Evolutionary conservation across 371 early-diverging fungal genomes (phyloP).

Genomic region (Rhizopus sp.): DNA sequence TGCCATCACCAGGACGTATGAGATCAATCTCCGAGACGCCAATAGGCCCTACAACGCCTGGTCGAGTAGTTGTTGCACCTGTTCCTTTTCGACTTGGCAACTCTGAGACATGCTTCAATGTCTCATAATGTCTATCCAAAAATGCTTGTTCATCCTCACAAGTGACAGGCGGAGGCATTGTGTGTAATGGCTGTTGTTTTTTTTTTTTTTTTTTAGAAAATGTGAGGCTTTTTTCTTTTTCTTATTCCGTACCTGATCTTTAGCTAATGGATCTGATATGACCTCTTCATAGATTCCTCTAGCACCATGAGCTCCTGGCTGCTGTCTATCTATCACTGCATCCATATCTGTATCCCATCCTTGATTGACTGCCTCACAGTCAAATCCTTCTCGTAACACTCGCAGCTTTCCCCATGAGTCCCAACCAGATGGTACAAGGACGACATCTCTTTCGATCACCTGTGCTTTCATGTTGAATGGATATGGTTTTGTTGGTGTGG

Average conservation of each 20-base stretch:
- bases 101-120: constrained; percentile 53
- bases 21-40: constrained; percentile 21
- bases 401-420: constrained; percentile 90
- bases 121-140: constrained; percentile 73
- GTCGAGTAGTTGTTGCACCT: constrained; percentile 32
- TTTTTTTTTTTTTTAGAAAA: too few relatives aligned
- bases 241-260: constrained; percentile 45
- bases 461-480: constrained; percentile 73
- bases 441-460: constrained; percentile 85
- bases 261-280: constrained; percentile 41
- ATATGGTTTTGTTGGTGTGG: constrained; percentile 45
- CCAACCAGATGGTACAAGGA: constrained; percentile 94
- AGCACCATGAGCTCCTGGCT: constrained; percentile 39
- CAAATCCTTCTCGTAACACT: constrained; percentile 80
- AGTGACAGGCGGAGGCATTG: constrained; percentile 41
- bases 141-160: constrained; percentile 88
- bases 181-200: constrained; percentile 31
- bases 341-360: constrained; percentile 66
- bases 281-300: constrained; percentile 48
- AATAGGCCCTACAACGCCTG: constrained; percentile 34
- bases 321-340: constrained; percentile 40
- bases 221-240: too few relatives aligned
- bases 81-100: constrained; percentile 31
- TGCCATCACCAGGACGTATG: constrained; percentile 10
- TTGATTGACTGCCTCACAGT: constrained; percentile 60